Evolutionary conservation across 1,284 basidiomycete genomes (phyloP).

Genomic region (Exobasidium cylindrosporum): DNA sequence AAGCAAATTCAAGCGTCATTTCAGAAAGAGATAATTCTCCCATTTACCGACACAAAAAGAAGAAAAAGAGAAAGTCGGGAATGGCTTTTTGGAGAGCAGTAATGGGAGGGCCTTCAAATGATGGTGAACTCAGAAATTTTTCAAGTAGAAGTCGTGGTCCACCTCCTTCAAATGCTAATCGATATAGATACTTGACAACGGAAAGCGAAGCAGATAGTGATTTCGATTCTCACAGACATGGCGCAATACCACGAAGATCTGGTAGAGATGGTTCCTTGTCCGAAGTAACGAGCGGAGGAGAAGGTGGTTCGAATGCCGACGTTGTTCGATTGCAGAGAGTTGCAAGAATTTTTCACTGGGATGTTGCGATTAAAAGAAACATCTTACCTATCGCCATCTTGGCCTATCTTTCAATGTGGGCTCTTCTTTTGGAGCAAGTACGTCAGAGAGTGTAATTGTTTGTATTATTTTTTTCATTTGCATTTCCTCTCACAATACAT

Average conservation of each 20-base stretch:
- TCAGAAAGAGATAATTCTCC: neutral
- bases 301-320: neutral
- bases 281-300: conserved; percentile 11
- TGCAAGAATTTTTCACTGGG: conserved; percentile 50
- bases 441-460: neutral
- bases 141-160: neutral
- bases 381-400: conserved; percentile 46
- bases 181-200: neutral
- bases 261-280: neutral
- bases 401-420: conserved; percentile 48
- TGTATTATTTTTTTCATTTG: conserved; percentile 1
- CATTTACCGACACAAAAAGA: conserved; percentile 24
- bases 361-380: conserved; percentile 51
- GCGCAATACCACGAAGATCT: neutral
- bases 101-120: conserved; percentile 29
- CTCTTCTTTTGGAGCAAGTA: conserved; percentile 1
- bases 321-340: conserved; percentile 3
- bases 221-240: neutral
- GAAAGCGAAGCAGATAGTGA: conserved; percentile 7
- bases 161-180: neutral
- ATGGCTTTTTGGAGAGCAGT: conserved; percentile 42
- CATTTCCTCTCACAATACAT: neutral
- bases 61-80: conserved; percentile 22
- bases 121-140: neutral
- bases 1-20: conserved; percentile 11